phyloP scores from a whole-genome alignment of 2,329 filamentous ascomycete genomes.

The Ambrosiella cleistominuta region DNA sequence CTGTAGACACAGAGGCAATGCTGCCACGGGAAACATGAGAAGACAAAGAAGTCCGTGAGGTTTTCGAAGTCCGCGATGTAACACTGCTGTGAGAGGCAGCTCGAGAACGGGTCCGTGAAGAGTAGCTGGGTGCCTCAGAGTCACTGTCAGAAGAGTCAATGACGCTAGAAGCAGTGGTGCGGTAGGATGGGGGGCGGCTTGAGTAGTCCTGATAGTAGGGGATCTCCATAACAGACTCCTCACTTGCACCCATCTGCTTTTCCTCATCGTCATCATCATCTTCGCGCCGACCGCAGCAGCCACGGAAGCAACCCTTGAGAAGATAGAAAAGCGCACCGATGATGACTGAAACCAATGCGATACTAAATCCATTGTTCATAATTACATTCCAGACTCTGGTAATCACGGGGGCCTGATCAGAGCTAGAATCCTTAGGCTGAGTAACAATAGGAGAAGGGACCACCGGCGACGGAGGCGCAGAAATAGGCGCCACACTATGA shows the following conservation, averaged over 20 bases:
- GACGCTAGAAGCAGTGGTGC: conserved; percentile 1
- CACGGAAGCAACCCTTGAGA: not conserved
- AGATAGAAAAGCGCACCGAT: not conserved
- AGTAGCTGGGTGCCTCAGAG: not conserved
- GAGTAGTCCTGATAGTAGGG: not conserved
- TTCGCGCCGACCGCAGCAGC: not conserved
- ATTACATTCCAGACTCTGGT: not conserved
- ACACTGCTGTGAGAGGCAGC: conserved; percentile 7
- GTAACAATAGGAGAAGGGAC: not conserved
- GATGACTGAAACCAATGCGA: not conserved
- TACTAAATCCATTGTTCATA: not conserved
- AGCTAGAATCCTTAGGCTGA: not conserved
- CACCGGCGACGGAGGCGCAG: not conserved
- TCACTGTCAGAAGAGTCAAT: not conserved
- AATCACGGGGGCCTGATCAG: not conserved
- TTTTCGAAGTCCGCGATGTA: not conserved
- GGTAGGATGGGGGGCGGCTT: conserved; percentile 7
- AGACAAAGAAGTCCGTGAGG: not conserved
- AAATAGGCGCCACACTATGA: not conserved
- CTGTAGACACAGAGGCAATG: conserved; percentile 1
- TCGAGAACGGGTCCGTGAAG: not conserved
- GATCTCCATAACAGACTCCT: not conserved
- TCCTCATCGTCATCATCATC: conserved; percentile 4
- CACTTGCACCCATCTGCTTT: not conserved
- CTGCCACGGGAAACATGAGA: conserved; percentile 5